Percentiles rank a stretch among this genome's conserved stretches.
Conservation (phyloP, 495 filamentous ascomycete genomes). For the Achaetomiella virescens region DNA sequence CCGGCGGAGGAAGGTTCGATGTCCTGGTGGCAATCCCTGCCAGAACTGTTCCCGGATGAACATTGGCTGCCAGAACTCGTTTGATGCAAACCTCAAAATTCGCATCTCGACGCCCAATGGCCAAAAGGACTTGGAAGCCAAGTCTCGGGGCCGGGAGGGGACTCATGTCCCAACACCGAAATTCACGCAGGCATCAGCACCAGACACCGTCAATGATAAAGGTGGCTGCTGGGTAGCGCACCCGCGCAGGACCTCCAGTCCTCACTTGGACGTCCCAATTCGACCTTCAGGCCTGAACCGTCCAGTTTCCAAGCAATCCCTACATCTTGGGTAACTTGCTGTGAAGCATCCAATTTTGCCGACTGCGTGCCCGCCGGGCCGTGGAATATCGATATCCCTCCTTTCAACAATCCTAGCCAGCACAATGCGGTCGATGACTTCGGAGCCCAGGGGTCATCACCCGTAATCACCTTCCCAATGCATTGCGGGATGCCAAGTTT, state of each 20-base stretch:
- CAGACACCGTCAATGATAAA: neutral
- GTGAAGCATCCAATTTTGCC: neutral
- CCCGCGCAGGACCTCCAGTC: neutral
- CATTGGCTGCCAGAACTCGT: constrained; percentile 32
- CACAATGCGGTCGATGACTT: neutral
- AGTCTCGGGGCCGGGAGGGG: neutral
- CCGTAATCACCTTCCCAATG: neutral
- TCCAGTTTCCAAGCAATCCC: neutral
- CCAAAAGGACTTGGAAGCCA: constrained; percentile 20
- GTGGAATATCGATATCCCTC: neutral
- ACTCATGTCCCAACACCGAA: neutral
- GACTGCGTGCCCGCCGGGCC: neutral
- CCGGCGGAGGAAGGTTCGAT: constrained; percentile 34
- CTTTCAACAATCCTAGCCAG: neutral
- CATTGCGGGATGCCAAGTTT: neutral
- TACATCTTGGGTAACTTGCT: neutral
- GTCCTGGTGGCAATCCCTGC: constrained; percentile 30
- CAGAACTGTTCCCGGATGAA: constrained; percentile 31
- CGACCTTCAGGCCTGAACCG: neutral
- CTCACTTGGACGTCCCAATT: neutral
- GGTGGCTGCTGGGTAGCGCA: too few species aligned
- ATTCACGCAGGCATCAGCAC: neutral
- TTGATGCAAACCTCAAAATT: constrained; percentile 31
- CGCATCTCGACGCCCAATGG: constrained; percentile 26
- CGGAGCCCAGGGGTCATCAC: neutral